Evolutionary conservation across 2,329 filamentous ascomycete genomes (phyloP).

Genomic region (Tolypocladium tropicale): DNA sequence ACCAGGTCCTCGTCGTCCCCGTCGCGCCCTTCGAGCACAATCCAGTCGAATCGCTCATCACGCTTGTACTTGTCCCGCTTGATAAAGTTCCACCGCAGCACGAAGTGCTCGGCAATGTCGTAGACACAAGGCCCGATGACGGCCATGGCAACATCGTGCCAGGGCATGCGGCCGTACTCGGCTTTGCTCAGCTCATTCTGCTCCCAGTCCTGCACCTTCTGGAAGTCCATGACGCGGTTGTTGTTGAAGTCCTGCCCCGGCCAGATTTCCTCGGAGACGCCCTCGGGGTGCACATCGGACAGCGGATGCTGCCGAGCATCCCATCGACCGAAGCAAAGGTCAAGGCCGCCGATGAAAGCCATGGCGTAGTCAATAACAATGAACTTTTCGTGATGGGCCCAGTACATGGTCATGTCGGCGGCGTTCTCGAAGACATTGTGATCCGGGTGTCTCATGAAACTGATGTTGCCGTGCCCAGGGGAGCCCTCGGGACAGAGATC

Average conservation of each 20-base stretch:
- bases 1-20: conserved; percentile 76
- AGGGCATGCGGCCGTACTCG: conserved; percentile 91
- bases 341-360: conserved; percentile 88
- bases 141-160: conserved; percentile 93
- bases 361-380: conserved; percentile 86
- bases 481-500: conserved; percentile 71
- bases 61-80: conserved; percentile 98
- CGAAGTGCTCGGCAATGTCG: conserved; percentile 92
- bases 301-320: conserved; percentile 78
- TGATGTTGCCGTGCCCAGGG: conserved; percentile 81
- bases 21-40: conserved; percentile 65
- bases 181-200: conserved; percentile 85
- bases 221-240: conserved; percentile 91
- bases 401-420: conserved; percentile 94
- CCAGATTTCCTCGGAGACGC: conserved; percentile 74
- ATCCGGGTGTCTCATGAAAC: conserved; percentile 81
- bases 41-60: conserved; percentile 73
- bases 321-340: conserved; percentile 94
- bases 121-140: conserved; percentile 82
- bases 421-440: conserved; percentile 92
- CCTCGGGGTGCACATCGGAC: conserved; percentile 78
- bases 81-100: conserved; percentile 90
- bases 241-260: conserved; percentile 98
- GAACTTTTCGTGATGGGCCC: conserved; percentile 97
- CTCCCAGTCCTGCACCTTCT: conserved; percentile 86